These are phyloP conservation scores for Raddia distichophylla DNA, from an alignment of 176 grass and related monocot species.

Conservation along the genomic window DNA sequence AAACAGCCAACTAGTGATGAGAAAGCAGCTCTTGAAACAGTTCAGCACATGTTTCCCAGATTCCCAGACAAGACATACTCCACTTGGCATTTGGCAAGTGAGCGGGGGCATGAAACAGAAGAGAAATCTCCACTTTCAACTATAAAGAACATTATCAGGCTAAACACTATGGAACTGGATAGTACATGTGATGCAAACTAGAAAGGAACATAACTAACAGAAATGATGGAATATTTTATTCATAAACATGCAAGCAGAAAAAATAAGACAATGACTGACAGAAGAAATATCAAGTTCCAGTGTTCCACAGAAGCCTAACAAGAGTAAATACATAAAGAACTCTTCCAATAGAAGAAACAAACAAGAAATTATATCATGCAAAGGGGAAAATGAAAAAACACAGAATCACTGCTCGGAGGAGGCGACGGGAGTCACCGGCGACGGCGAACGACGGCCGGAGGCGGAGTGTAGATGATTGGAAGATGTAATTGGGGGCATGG, in stretches of 20 bases:
- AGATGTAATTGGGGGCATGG: no score
- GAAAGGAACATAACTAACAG: neutral
- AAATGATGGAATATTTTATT: neutral
- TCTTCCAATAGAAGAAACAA: neutral
- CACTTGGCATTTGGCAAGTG: no score
- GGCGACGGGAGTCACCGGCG: no score
- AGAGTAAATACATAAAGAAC: neutral
- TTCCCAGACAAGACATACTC: no score
- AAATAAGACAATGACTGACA: neutral
- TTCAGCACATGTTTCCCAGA: no score
- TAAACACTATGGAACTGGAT: neutral
- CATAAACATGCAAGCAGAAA: conserved; percentile 1
- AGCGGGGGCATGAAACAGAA: neutral
- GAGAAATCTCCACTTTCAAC: neutral
- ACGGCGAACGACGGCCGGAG: no score
- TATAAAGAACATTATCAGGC: neutral
- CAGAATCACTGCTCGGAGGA: neutral
- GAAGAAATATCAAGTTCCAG: neutral
- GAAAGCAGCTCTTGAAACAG: neutral
- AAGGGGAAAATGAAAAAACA: neutral
- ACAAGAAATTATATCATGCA: neutral
- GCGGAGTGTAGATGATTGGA: no score
- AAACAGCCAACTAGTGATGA: neutral
- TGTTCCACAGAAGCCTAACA: neutral
- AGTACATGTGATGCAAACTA: neutral